Base-by-base conservation (phyloP, 2,329 filamentous ascomycete genomes). In the Paraphaeosphaeria sporulosa region DNA sequence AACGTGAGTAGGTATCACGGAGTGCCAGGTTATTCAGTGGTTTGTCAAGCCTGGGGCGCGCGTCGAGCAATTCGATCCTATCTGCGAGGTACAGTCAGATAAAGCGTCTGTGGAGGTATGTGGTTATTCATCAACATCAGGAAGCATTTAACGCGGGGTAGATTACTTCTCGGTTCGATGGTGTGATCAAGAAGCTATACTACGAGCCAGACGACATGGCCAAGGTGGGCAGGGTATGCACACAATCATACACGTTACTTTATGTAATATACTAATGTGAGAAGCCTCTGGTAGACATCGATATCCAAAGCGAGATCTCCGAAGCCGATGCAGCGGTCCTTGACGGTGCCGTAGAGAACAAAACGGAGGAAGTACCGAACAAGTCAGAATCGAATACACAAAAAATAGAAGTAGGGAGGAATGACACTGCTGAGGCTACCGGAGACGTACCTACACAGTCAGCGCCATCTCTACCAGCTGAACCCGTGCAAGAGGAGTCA, bases 1-100 rank as follows among this genome's bases (percentile, higher is more conserved):
- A 40, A 60, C 49, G 55, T 69, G 53, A 44, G 56, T 56, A 95
- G 95, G 95, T 57, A 99, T 98, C 73, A 94, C 95, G 76, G 95
- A 99, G 81, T 97, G 95, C 75, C 95, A 99, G 80, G 92, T 99
- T 73, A 98, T 98, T 72, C 95, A 99, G 83, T 99, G 95, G 95
- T 99, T 98, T 77, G 94, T 99, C 67, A 91, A 97, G 80, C 93
- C 96, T 52, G 94, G 94, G 60, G 95, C 95, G 38, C 89, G 91
- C 59, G 94, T 99, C 70, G 94, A 99, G 82, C 94, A 99, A 82
- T 99, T 97, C 86, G 95, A 96, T 70, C 95, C 94, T 61, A 86
- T 99, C 49, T 99, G 95, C 81, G 95, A 99, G 81, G 96, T 99
- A 47, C 95, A 98, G 78, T 97, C 94, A 72, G 95, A 99, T 82